These are phyloP conservation scores for Calonectria pseudoturangicola DNA, from an alignment of 2,329 filamentous ascomycete species.

Conservation along the genomic window DNA sequence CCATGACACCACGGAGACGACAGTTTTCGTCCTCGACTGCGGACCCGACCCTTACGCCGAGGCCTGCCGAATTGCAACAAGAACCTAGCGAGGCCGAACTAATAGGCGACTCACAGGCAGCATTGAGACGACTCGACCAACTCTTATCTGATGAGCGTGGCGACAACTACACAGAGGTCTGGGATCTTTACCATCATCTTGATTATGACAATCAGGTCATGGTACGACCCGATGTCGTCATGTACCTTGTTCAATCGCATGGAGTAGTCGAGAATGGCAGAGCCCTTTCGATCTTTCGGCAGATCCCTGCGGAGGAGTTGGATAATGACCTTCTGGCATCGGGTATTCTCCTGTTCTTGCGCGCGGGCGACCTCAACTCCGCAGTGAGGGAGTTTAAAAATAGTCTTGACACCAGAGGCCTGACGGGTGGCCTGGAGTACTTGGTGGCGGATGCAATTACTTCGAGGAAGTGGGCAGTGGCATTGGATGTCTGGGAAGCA, in stretches of 20 bases:
- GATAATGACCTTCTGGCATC: slow-evolving; percentile 62
- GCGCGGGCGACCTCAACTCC: slow-evolving; percentile 59
- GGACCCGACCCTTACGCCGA: slow-evolving; percentile 27
- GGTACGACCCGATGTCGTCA: slow-evolving; percentile 60
- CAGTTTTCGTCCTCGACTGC: slow-evolving; percentile 54
- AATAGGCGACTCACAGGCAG: slow-evolving; percentile 9
- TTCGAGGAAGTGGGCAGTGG: slow-evolving; percentile 59
- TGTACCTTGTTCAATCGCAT: slow-evolving; percentile 65
- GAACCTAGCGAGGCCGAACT: background rate
- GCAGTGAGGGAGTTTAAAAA: slow-evolving; percentile 65
- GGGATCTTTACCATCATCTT: slow-evolving; percentile 65
- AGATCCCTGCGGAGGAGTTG: slow-evolving; percentile 62
- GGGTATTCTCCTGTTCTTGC: slow-evolving; percentile 65
- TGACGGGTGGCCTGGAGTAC: slow-evolving; percentile 65
- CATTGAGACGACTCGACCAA: slow-evolving; percentile 34
- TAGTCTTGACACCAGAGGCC: slow-evolving; percentile 59
- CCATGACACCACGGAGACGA: slow-evolving; percentile 48
- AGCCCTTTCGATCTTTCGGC: slow-evolving; percentile 66
- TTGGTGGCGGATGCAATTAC: slow-evolving; percentile 65
- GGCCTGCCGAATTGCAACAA: background rate
- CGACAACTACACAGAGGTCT: slow-evolving; percentile 63
- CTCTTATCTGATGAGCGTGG: slow-evolving; percentile 53
- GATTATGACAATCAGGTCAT: slow-evolving; percentile 55
- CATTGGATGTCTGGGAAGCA: slow-evolving; percentile 61
- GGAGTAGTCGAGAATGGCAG: slow-evolving; percentile 67